These are phyloP conservation scores for Teunomyces atbi DNA, from an alignment of 805 yeast species.

Conservation along the genomic window DNA sequence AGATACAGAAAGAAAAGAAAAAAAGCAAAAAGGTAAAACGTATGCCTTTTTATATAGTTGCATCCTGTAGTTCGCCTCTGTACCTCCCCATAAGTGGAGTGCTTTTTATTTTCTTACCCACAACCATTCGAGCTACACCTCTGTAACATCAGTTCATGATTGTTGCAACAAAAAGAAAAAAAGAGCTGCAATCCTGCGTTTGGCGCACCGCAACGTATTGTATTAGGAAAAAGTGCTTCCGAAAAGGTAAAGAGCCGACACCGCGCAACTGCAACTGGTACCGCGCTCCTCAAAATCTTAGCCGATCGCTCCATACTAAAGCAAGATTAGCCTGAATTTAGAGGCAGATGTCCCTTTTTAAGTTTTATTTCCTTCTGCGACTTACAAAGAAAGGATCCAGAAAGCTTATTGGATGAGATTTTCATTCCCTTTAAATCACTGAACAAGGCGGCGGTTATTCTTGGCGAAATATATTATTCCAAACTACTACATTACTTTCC, in stretches of 20 bases:
- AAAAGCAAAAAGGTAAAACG: background rate
- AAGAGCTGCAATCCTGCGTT: conserved; percentile 1
- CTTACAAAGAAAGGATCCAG: background rate
- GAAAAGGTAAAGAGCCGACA: conserved; percentile 4
- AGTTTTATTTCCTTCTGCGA: background rate
- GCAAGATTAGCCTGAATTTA: background rate
- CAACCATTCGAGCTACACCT: background rate
- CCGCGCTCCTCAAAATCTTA: background rate
- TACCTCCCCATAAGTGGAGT: background rate
- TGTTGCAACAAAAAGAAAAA: background rate
- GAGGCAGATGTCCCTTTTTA: background rate
- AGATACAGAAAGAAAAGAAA: background rate
- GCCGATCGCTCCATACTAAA: background rate
- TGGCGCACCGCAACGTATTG: background rate
- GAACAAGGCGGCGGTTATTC: too few species aligned
- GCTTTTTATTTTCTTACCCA: background rate
- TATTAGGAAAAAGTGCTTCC: conserved; percentile 1
- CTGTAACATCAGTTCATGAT: background rate
- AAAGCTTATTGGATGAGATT: background rate
- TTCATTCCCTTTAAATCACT: background rate
- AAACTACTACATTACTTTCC: too few species aligned
- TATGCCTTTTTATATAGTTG: background rate
- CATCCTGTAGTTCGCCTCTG: background rate
- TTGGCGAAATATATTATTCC: too few species aligned
- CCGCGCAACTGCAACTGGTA: background rate